Conservation (phyloP, 257 asterid genomes). For the Fraxinus anomala region DNA sequence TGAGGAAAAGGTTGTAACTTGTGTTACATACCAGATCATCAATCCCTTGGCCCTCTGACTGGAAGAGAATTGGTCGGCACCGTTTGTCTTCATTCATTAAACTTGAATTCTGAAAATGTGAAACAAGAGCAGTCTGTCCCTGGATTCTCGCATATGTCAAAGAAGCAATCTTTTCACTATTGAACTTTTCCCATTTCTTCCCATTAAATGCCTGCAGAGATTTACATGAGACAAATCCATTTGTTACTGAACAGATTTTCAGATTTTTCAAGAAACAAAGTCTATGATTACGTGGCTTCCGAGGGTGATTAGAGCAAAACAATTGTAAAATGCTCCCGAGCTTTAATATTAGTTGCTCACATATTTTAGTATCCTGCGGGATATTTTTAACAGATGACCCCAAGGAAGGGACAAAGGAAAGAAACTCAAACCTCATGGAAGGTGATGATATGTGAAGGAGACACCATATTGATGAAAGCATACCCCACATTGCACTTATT, state of each 20-base stretch:
- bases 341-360: not conserved
- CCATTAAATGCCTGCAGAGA: slow-evolving; percentile 75
- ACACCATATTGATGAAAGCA: slow-evolving; percentile 95
- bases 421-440: slow-evolving; percentile 70
- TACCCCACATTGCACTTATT: slow-evolving; percentile 98
- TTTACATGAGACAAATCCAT: not conserved
- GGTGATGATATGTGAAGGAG: slow-evolving; percentile 76
- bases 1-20: not conserved
- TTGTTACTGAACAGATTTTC: not conserved
- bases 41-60: slow-evolving; percentile 70
- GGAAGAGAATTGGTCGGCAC: slow-evolving; percentile 89
- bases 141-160: slow-evolving; percentile 95
- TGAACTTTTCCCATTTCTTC: slow-evolving; percentile 96
- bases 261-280: not conserved
- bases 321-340: not conserved
- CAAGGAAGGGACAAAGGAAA: not conserved
- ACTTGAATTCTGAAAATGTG: slow-evolving; percentile 96
- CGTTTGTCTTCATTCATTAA: slow-evolving; percentile 95
- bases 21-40: slow-evolving; percentile 59
- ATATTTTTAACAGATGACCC: not conserved
- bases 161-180: slow-evolving; percentile 95
- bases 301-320: not conserved
- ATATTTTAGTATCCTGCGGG: not conserved
- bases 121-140: slow-evolving; percentile 75
- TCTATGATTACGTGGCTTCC: not conserved